Base-by-base conservation (phyloP, 768 basidiomycete genomes). In the Boletus barrowsii region DNA sequence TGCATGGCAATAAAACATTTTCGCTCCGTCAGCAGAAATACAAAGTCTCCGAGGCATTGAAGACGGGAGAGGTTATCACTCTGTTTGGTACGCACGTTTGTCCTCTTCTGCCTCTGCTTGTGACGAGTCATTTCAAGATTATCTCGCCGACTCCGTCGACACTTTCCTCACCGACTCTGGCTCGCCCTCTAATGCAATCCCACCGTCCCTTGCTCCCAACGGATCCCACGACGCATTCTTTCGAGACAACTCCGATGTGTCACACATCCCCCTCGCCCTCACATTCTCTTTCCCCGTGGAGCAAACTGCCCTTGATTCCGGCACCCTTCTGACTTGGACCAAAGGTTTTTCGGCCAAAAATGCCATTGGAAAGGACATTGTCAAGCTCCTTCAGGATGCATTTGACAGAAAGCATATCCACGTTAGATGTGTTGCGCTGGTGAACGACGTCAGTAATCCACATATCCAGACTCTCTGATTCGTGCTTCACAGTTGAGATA, bases 261-360 rank as follows among this genome's bases (percentile, higher is more conserved):
- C 82, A 10, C 73, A 77, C 46, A 60, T 88, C 37, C 80, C 83
- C 30, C 85, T 99, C 3, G 97, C 96, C 10, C 80, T 99, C 48
- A 98, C 97, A 0, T 99, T 98, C 71, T 94, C 91, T 29, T 97
- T 98, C 76, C 97, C 97, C 2, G 97, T 98, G 29, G 93, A 97
- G 64, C 97, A 99, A 68, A 93, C 92, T 0, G 94, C 97, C 0
- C 79, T 98, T 22, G 87, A 87, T 62, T 83, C 85, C 22, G 97
- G 97, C 1, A 90, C 85, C 56, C 87, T 99, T 57, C 76, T 98
- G 35, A 96, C 90, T 0, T 94, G 92, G 92, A 98, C 92, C 4
- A 96, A 98, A 72, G 97, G 95, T 4, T 98, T 97, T 70, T 72
- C 87, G n/a, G 93, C 92, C 14, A 92, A 85, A 68, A 90, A 93